phyloP scores from a whole-genome alignment of 2,329 filamentous ascomycete genomes.

The Botrytis deweyae region DNA sequence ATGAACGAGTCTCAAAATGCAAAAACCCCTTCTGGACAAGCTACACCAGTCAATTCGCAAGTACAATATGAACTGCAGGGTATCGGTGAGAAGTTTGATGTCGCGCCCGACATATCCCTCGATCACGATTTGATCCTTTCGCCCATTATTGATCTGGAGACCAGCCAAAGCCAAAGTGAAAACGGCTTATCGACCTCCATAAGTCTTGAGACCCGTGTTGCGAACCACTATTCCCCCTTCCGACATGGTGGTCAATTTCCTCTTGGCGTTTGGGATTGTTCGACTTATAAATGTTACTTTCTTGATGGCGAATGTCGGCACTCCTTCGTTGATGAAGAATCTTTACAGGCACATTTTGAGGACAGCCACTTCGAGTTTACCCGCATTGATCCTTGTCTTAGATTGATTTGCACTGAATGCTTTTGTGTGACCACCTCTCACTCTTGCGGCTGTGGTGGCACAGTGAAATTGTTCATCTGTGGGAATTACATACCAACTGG shows the following conservation, averaged over 20 bases:
- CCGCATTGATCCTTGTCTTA: slow-evolving; percentile 31
- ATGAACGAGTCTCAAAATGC: slow-evolving; percentile 23
- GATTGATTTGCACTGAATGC: slow-evolving; percentile 29
- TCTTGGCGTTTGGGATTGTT: slow-evolving; percentile 27
- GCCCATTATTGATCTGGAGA: slow-evolving; percentile 15
- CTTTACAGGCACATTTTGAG: slow-evolving; percentile 34
- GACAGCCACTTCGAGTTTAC: slow-evolving; percentile 31
- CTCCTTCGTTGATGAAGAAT: slow-evolving; percentile 26
- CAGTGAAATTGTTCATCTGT: slow-evolving; percentile 33
- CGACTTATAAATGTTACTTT: slow-evolving; percentile 28
- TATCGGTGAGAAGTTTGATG: slow-evolving; percentile 26
- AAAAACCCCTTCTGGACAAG: slow-evolving; percentile 23
- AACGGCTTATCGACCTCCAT: slow-evolving; percentile 14
- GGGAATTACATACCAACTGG: slow-evolving; percentile 31
- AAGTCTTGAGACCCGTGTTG: slow-evolving; percentile 1
- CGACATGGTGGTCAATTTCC: slow-evolving; percentile 31
- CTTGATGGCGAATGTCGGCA: slow-evolving; percentile 28
- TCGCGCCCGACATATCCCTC: not conserved
- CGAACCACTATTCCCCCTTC: slow-evolving; percentile 24
- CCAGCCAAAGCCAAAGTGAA: slow-evolving; percentile 13
- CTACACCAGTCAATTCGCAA: slow-evolving; percentile 20
- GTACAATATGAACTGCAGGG: slow-evolving; percentile 26
- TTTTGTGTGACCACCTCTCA: slow-evolving; percentile 18
- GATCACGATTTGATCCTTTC: slow-evolving; percentile 21
- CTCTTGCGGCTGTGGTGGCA: slow-evolving; percentile 23